These are phyloP conservation scores for Chaetomium sp. DNA, from an alignment of 2,329 filamentous ascomycete genomes.

Conservation along the genomic window DNA sequence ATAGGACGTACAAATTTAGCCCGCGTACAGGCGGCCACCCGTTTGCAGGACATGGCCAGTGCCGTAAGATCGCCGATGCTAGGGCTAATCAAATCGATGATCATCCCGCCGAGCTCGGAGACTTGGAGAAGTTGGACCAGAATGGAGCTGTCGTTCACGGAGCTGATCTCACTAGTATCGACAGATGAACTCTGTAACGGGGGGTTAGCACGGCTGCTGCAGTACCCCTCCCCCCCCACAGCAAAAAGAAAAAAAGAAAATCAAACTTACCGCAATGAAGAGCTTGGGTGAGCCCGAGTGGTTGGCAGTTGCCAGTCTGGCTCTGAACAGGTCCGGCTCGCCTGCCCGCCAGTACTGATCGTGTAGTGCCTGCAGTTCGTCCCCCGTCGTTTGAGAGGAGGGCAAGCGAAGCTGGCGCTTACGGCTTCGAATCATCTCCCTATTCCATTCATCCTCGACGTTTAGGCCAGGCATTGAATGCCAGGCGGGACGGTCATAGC, in stretches of 20 bases:
- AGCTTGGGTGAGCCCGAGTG: neutral
- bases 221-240: too few species aligned
- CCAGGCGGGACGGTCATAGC: constrained; percentile 16
- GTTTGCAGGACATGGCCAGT: constrained; percentile 26
- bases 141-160: neutral
- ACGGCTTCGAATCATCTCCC: neutral
- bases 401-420: constrained; percentile 1
- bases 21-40: neutral
- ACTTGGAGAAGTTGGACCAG: constrained; percentile 17
- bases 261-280: constrained; percentile 13
- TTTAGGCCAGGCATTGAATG: constrained; percentile 6
- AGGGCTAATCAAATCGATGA: constrained; percentile 18
- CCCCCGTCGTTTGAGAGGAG: neutral
- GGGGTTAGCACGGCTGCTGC: neutral
- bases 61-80: constrained; percentile 29
- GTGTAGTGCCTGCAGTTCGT: neutral
- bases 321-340: neutral
- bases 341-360: constrained; percentile 1
- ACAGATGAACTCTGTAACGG: neutral
- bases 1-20: constrained; percentile 6
- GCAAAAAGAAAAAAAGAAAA: too few species aligned
- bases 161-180: neutral
- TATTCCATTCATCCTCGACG: neutral
- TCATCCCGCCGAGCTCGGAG: constrained; percentile 15
- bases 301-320: neutral